Percentiles rank a stretch among this genome's conserved stretches.
These are phyloP conservation scores for Clarireedia monteithiana DNA, from an alignment of 2,329 filamentous ascomycete species.

Conservation along the genomic window DNA sequence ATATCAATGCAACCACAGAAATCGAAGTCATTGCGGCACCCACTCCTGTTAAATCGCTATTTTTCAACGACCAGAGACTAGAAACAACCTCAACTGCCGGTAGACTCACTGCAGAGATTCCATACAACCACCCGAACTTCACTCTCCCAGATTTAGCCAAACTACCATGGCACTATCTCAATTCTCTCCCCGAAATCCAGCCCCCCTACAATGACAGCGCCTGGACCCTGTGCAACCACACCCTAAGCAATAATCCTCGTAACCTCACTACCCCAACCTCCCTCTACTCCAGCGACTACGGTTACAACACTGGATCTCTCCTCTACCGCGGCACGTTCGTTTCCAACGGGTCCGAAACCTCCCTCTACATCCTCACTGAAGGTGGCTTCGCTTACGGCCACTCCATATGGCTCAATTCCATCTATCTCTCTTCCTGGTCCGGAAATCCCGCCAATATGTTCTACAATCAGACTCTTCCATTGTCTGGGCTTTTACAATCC, in stretches of 20 bases:
- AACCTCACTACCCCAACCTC: conserved; percentile 41
- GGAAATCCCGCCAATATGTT: conserved; percentile 44
- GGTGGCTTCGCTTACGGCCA: conserved; percentile 62
- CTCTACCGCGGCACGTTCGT: conserved; percentile 62
- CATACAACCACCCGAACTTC: conserved; percentile 42
- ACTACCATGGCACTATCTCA: conserved; percentile 60
- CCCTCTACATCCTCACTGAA: conserved; percentile 50
- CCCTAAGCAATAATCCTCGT: conserved; percentile 50
- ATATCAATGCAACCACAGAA: conserved; percentile 61
- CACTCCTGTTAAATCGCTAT: conserved; percentile 42
- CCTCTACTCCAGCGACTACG: conserved; percentile 67
- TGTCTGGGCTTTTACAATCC: conserved; percentile 41
- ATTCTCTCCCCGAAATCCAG: conserved; percentile 63
- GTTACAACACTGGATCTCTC: conserved; percentile 61
- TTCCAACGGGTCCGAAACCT: conserved; percentile 51
- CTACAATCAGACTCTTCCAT: conserved; percentile 47
- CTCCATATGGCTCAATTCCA: conserved; percentile 58
- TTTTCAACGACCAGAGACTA: conserved; percentile 48
- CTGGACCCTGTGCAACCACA: conserved; percentile 55
- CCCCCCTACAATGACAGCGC: conserved; percentile 57
- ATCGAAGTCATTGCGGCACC: conserved; percentile 63
- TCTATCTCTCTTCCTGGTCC: conserved; percentile 56
- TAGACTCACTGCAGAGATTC: conserved; percentile 43
- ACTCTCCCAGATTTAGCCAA: conserved; percentile 48
- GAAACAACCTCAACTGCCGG: conserved; percentile 37